Conservation (phyloP, 208 protist species). For the Acanthamoeba divionensis region DNA sequence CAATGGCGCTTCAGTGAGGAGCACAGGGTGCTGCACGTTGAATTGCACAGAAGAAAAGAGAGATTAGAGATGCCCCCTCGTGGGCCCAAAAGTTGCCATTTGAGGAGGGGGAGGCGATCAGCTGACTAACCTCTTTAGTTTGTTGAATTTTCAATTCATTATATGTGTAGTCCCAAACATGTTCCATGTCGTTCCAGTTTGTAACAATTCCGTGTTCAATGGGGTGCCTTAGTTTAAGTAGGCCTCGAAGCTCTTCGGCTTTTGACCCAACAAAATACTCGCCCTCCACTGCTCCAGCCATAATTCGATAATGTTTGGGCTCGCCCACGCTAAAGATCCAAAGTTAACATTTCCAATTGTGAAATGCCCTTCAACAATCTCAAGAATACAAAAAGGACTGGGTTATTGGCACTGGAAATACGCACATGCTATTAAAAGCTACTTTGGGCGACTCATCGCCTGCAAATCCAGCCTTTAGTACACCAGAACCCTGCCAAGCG, state of each 20-base stretch:
- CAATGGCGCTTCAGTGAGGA: conserved; percentile 75
- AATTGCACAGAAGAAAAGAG: not conserved
- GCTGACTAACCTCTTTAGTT: conserved; percentile 64
- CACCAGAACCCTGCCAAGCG: conserved; percentile 61
- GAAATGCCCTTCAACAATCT: not conserved
- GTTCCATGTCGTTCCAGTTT: conserved; percentile 77
- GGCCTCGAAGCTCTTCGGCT: conserved; percentile 68
- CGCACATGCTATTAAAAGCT: conserved; percentile 68
- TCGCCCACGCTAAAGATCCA: conserved; percentile 66
- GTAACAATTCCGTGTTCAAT: conserved; percentile 79
- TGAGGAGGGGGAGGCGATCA: no score
- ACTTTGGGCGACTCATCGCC: conserved; percentile 69
- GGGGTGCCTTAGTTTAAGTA: conserved; percentile 73
- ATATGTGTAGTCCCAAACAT: conserved; percentile 73
- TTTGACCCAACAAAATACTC: conserved; percentile 70
- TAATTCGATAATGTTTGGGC: conserved; percentile 74
- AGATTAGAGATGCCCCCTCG: conserved; percentile 8
- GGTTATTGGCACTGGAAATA: not conserved
- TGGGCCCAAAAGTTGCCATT: conserved; percentile 9
- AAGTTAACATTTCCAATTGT: conserved; percentile 53
- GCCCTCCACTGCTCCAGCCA: conserved; percentile 71
- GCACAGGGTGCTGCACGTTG: conserved; percentile 67
- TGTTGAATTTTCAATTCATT: conserved; percentile 71
- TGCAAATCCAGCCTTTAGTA: conserved; percentile 75
- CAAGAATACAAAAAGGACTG: not conserved